Evolutionary conservation across 208 protist species (phyloP).

Genomic region (Porcisia deanei): DNA sequence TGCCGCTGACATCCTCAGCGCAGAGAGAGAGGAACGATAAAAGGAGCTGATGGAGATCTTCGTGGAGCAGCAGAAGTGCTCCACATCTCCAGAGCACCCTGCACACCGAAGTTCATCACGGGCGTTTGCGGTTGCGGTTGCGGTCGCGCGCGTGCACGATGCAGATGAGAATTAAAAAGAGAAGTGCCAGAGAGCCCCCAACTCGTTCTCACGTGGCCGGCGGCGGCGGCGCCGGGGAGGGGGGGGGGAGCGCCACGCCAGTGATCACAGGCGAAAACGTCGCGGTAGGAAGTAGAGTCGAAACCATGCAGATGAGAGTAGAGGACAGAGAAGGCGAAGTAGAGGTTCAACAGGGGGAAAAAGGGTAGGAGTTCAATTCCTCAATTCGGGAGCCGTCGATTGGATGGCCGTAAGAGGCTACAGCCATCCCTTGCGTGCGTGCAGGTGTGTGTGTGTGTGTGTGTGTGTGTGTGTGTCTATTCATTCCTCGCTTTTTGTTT

Average conservation of each 20-base stretch:
- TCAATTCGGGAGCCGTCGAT: background rate
- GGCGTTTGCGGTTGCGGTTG: too few species aligned
- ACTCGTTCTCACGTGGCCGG: background rate
- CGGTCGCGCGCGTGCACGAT: background rate
- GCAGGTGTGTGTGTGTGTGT: background rate
- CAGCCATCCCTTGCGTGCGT: background rate
- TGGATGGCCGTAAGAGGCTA: background rate
- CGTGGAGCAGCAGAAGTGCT: background rate
- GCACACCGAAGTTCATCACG: too few species aligned
- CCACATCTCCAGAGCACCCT: background rate
- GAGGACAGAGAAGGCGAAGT: background rate
- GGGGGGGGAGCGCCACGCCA: background rate
- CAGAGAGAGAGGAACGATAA: background rate
- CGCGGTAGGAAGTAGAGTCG: background rate
- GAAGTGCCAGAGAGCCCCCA: background rate
- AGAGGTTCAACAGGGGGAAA: background rate
- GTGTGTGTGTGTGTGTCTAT: background rate
- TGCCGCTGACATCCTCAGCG: background rate
- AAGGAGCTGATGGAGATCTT: background rate
- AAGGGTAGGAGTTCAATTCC: background rate
- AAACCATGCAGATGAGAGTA: background rate
- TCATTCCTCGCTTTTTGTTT: background rate
- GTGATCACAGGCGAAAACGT: background rate
- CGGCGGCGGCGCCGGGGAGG: too few species aligned
- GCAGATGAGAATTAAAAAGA: background rate